These are phyloP conservation scores for Bacterosira constricta DNA, from an alignment of 108 stramenopile genomes.

Conservation along the genomic window DNA sequence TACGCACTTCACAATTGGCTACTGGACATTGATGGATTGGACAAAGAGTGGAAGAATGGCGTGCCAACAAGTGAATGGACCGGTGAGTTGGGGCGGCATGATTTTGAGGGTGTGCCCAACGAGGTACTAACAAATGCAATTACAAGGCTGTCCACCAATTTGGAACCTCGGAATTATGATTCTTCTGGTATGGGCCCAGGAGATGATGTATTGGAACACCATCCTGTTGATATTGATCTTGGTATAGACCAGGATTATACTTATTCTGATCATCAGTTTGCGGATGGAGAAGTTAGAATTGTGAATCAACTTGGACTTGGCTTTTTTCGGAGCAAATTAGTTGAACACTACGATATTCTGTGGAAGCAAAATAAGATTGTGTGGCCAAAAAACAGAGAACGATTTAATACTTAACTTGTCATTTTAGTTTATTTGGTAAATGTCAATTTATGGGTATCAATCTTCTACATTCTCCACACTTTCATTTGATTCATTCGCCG, in stretches of 20 bases:
- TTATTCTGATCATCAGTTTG: not conserved
- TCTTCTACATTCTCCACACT: too few species aligned
- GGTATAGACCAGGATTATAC: not conserved
- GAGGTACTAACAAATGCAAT: not conserved
- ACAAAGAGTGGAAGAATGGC: not conserved
- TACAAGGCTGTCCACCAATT: not conserved
- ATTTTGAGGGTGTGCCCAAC: not conserved
- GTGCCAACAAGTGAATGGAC: not conserved
- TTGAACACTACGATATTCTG: conserved; percentile 6
- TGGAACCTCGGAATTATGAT: not conserved
- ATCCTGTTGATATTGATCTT: not conserved
- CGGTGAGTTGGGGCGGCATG: not conserved
- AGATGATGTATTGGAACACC: not conserved
- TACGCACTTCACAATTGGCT: conserved; percentile 50
- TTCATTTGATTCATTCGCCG: too few species aligned
- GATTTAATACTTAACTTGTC: not conserved
- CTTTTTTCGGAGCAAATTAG: not conserved
- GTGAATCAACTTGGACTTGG: not conserved
- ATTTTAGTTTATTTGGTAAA: not conserved
- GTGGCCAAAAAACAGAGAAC: not conserved
- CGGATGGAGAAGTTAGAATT: not conserved
- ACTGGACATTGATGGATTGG: conserved; percentile 43
- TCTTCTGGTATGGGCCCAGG: not conserved
- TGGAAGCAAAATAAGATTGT: not conserved
- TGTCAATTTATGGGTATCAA: too few species aligned